Conservation (phyloP, 768 basidiomycete species). For the Macrolepiota albuminosa region DNA sequence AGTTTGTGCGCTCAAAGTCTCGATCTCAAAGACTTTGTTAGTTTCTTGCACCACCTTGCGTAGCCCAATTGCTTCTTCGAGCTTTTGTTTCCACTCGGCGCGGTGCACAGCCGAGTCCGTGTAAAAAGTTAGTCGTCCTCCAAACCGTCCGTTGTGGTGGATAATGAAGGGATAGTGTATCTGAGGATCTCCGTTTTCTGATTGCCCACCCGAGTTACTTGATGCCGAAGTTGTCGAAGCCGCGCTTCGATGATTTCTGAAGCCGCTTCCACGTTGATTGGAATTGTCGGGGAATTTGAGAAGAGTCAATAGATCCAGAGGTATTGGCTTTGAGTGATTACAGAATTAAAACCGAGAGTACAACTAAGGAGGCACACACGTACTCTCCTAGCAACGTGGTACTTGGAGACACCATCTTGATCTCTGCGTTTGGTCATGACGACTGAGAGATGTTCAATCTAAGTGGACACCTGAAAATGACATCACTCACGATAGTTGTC, state of each 20-base stretch:
- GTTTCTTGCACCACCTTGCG: constrained; percentile 86
- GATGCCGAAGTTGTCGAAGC: constrained; percentile 15
- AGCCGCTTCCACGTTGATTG: constrained; percentile 60
- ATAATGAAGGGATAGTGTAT: constrained; percentile 87
- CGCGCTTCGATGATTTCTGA: constrained; percentile 54
- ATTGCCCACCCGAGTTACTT: constrained; percentile 17
- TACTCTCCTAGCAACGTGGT: constrained; percentile 74
- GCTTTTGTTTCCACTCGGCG: constrained; percentile 82
- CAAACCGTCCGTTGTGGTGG: constrained; percentile 81
- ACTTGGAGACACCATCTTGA: constrained; percentile 69
- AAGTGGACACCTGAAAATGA: background rate
- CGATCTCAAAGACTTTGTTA: constrained; percentile 93
- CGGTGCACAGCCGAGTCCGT: constrained; percentile 72
- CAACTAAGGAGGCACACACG: constrained; percentile 18
- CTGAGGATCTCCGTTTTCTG: constrained; percentile 58
- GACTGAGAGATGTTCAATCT: constrained; percentile 39
- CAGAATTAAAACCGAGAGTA: background rate
- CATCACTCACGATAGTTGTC: constrained; percentile 81
- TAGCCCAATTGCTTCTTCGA: constrained; percentile 86
- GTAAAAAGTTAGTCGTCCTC: constrained; percentile 80
- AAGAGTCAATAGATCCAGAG: constrained; percentile 81
- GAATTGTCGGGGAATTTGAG: constrained; percentile 77
- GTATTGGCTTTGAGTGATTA: constrained; percentile 63
- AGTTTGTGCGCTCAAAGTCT: constrained; percentile 82
- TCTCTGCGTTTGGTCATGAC: constrained; percentile 81